Evolutionary conservation across 176 grass and related monocot species (phyloP).

Genomic region (Paspalum notatum): DNA sequence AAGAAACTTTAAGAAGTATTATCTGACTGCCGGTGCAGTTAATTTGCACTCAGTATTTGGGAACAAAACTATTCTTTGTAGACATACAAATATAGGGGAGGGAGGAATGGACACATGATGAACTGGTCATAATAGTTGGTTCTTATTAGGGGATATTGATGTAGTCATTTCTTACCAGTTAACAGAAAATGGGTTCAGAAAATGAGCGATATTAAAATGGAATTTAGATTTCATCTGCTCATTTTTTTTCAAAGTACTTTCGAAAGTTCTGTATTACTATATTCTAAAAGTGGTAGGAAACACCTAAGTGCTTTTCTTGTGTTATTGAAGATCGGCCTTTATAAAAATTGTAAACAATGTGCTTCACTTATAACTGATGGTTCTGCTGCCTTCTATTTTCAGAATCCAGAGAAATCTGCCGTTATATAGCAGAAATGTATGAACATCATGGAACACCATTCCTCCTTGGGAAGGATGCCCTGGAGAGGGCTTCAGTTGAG

Average conservation of each 20-base stretch:
- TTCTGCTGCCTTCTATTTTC: conserved; percentile 26
- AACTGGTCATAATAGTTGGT: background rate
- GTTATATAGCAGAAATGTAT: conserved; percentile 69
- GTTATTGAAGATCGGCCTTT: conserved; percentile 4
- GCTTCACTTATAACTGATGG: conserved; percentile 16
- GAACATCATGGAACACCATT: conserved; percentile 51
- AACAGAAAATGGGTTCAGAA: background rate
- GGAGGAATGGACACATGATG: background rate
- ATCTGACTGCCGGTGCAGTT: background rate
- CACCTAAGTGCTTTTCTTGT: background rate
- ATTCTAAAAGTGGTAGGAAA: background rate
- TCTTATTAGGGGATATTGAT: conserved; percentile 12
- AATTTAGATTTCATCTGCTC: conserved; percentile 14
- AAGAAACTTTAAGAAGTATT: background rate
- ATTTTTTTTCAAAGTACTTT: background rate
- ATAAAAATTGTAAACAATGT: background rate
- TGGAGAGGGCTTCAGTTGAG: conserved; percentile 86
- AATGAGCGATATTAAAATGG: background rate
- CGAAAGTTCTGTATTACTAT: background rate
- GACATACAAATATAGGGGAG: background rate
- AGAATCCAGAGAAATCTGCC: conserved; percentile 95
- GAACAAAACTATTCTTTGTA: background rate
- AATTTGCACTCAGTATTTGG: background rate
- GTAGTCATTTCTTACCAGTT: conserved; percentile 6
- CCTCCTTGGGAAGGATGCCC: conserved; percentile 76